A percentile compares a stretch with the other conserved stretches of the same genome.
Evolutionary conservation across 768 basidiomycete species (phyloP).

Genomic region (Termitomyces sp.): DNA sequence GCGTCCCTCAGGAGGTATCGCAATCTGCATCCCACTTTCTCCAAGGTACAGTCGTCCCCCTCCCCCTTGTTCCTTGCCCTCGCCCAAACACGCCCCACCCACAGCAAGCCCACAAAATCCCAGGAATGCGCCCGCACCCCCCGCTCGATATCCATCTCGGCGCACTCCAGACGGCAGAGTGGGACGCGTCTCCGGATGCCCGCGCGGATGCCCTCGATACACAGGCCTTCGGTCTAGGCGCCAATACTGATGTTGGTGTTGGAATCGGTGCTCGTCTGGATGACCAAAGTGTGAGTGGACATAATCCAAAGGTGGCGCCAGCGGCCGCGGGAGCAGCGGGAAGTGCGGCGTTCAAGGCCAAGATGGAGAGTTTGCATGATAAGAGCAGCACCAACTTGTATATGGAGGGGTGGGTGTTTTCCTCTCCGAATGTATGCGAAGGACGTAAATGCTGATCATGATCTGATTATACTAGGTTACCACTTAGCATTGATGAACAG

Average conservation of each 20-base stretch:
- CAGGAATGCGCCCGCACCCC: constrained; percentile 42
- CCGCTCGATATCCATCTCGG: constrained; percentile 1
- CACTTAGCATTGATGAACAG: constrained; percentile 62
- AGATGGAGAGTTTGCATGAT: constrained; percentile 73
- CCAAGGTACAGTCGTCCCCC: constrained; percentile 49
- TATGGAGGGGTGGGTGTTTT: constrained; percentile 54
- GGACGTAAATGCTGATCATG: too few relatives aligned
- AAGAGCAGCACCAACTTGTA: constrained; percentile 69
- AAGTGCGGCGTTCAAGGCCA: constrained; percentile 58
- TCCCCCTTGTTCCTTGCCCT: background rate
- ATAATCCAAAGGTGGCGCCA: too few relatives aligned
- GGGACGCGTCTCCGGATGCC: background rate
- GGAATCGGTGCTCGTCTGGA: too few relatives aligned
- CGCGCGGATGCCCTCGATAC: too few relatives aligned
- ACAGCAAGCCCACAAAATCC: constrained; percentile 73
- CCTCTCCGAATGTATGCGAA: background rate
- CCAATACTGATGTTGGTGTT: too few relatives aligned
- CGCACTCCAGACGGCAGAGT: background rate
- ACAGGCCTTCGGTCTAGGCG: too few relatives aligned
- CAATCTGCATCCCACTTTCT: constrained; percentile 82
- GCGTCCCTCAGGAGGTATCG: constrained; percentile 60
- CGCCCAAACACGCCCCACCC: constrained; percentile 6
- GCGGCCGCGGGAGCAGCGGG: constrained; percentile 7
- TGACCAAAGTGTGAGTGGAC: too few relatives aligned
- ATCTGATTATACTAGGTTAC: constrained; percentile 35